phyloP scores from a whole-genome alignment of 129 eudicot species.

The Artemisia annua region DNA sequence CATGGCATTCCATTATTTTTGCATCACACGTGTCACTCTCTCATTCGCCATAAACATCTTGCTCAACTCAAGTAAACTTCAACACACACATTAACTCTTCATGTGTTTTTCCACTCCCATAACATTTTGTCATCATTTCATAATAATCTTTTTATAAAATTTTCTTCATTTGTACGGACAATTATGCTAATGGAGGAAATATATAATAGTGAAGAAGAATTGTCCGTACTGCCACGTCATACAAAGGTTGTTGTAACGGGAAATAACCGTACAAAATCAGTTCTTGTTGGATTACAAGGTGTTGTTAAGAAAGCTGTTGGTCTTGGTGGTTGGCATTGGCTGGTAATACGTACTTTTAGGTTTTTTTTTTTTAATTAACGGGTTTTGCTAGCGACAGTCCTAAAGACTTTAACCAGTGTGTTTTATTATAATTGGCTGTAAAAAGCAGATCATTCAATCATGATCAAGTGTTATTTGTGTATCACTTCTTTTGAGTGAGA shows the following conservation, averaged over 20 bases:
- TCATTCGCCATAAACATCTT: conserved; percentile 37
- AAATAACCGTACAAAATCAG: conserved; percentile 84
- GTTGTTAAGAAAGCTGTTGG: conserved; percentile 97
- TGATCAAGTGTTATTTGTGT: neutral
- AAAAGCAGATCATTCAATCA: no score
- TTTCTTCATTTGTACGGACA: conserved; percentile 22
- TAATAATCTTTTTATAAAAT: no score
- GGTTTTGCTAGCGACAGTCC: no score
- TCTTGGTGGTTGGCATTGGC: conserved; percentile 99
- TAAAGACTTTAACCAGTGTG: no score
- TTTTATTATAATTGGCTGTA: no score
- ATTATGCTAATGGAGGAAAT: conserved; percentile 65
- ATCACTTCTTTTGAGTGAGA: neutral
- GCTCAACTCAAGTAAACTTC: conserved; percentile 29
- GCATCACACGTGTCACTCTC: conserved; percentile 45
- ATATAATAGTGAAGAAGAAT: conserved; percentile 74
- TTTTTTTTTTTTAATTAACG: no score
- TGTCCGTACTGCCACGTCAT: conserved; percentile 77
- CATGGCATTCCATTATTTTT: conserved; percentile 34
- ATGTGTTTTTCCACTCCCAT: conserved; percentile 45
- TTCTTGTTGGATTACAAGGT: conserved; percentile 83
- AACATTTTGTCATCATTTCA: no score
- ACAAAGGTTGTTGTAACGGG: conserved; percentile 94
- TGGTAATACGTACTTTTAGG: conserved; percentile 44
- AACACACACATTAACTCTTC: conserved; percentile 30